Conservation (phyloP, 1,284 basidiomycete species). For the Microbotryum saponariae region DNA sequence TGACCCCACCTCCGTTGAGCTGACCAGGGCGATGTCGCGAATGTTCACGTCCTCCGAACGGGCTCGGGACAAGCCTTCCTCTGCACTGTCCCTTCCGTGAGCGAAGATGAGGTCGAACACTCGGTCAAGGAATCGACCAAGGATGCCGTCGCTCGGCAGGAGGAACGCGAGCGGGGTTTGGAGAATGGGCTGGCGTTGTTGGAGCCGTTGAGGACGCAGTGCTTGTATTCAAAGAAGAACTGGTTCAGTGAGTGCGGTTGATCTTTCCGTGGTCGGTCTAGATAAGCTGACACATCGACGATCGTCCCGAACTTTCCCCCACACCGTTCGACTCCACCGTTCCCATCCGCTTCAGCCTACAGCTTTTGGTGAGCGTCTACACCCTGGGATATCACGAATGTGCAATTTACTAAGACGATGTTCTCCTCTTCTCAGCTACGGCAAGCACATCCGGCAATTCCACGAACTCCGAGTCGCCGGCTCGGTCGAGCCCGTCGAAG, state of each 20-base stretch:
- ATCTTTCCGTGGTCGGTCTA: too few relatives aligned
- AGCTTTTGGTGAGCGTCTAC: too few relatives aligned
- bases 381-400: too few relatives aligned
- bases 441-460: constrained; percentile 37
- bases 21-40: not conserved
- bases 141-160: constrained; percentile 15
- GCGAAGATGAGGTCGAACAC: not conserved
- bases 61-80: constrained; percentile 33
- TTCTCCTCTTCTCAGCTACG: constrained; percentile 26
- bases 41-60: constrained; percentile 23
- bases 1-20: not conserved
- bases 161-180: constrained; percentile 25
- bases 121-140: constrained; percentile 1
- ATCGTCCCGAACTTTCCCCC: not conserved
- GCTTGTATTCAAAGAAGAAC: constrained; percentile 46
- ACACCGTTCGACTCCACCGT: not conserved
- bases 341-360: constrained; percentile 9
- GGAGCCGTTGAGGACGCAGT: constrained; percentile 44
- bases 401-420: not conserved
- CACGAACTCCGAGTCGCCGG: constrained; percentile 34
- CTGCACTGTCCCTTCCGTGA: constrained; percentile 29
- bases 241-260: constrained; percentile 99
- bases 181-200: constrained; percentile 36
- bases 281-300: not conserved
- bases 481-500: constrained; percentile 30